A percentile compares a stretch with the other conserved stretches of the same genome.
Conservation (phyloP, 2,329 filamentous ascomycete genomes). For the Thelonectria rubi region DNA sequence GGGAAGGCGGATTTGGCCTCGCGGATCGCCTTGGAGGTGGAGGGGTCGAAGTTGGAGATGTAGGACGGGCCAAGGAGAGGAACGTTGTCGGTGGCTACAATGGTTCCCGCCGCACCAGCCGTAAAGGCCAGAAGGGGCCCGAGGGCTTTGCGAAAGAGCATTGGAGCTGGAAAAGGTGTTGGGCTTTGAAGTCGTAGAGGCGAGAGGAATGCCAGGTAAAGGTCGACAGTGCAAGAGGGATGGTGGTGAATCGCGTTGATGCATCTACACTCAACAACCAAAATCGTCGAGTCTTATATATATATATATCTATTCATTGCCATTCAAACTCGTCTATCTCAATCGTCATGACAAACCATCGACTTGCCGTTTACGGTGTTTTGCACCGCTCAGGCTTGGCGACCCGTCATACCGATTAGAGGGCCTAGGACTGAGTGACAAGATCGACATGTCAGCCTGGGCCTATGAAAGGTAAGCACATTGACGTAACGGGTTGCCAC, state of each 20-base stretch:
- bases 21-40: constrained; percentile 16
- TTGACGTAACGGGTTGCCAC: no score
- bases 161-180: not conserved
- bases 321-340: not conserved
- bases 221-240: no score
- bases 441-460: no score
- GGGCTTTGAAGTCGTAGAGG: not conserved
- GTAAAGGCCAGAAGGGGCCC: not conserved
- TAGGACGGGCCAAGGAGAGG: constrained; percentile 39
- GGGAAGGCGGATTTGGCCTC: constrained; percentile 30
- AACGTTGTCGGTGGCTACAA: constrained; percentile 20
- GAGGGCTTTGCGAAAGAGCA: not conserved
- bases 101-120: not conserved
- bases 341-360: not conserved
- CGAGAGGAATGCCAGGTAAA: no score
- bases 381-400: not conserved
- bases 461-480: no score
- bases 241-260: no score
- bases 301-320: not conserved
- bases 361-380: not conserved
- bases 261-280: not conserved
- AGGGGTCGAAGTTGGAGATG: constrained; percentile 32
- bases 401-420: no score
- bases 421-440: no score
- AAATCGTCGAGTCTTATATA: not conserved